These are phyloP conservation scores for Dictyostelium citrinum DNA, from an alignment of 78 protist species.

Conservation along the genomic window DNA sequence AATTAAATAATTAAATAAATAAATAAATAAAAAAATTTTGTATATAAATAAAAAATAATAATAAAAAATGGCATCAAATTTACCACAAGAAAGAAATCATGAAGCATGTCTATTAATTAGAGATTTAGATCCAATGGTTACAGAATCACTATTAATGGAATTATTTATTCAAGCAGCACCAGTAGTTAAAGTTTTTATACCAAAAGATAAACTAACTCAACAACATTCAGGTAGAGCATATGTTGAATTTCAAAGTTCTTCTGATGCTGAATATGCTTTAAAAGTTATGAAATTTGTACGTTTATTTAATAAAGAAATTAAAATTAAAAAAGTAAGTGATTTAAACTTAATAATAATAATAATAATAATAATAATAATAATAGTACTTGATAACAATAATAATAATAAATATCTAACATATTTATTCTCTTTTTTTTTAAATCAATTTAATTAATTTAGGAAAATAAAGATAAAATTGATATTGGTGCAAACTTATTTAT, in stretches of 20 bases:
- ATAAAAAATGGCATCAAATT: constrained; percentile 54
- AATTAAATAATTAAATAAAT: neutral
- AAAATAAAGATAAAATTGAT: constrained; percentile 81
- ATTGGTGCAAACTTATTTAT: constrained; percentile 97
- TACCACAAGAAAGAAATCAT: constrained; percentile 81
- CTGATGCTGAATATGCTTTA: constrained; percentile 98
- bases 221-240: constrained; percentile 95
- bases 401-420: neutral
- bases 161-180: constrained; percentile 97
- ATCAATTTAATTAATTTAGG: neutral
- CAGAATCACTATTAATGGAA: constrained; percentile 96
- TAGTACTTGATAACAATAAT: no score
- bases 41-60: neutral
- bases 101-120: constrained; percentile 98
- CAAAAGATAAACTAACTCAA: constrained; percentile 95
- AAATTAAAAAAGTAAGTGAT: constrained; percentile 86
- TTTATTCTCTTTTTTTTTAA: neutral
- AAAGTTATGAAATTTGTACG: constrained; percentile 91
- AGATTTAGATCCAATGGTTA: constrained; percentile 94
- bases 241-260: constrained; percentile 94
- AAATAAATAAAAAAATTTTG: neutral
- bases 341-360: neutral
- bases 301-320: constrained; percentile 94
- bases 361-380: neutral
- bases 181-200: constrained; percentile 93